These are phyloP conservation scores for Linnemannia elongata DNA, from an alignment of 192 early-diverging fungal genomes.

Conservation along the genomic window DNA sequence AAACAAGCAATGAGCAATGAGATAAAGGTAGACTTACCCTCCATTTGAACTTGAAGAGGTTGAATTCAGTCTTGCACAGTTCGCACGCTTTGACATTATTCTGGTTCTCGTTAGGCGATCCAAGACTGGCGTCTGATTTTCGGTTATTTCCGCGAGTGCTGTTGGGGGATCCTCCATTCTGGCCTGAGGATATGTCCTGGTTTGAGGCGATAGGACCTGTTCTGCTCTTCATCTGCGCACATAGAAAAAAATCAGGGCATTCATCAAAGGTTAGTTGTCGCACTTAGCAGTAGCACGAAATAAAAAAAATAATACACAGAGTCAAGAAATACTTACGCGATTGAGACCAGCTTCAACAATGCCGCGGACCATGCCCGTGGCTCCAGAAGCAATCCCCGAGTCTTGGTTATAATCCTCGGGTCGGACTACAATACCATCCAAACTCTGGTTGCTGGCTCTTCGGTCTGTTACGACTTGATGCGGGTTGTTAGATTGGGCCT, in stretches of 20 bases:
- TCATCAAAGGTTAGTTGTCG: neutral
- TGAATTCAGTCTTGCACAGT: conserved; percentile 55
- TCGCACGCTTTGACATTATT: conserved; percentile 50
- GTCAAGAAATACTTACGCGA: conserved; percentile 33
- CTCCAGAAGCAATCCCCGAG: neutral
- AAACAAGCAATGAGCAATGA: neutral
- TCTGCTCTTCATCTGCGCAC: conserved; percentile 42
- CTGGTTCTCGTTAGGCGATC: conserved; percentile 9
- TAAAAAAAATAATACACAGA: neutral
- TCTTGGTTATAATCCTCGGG: conserved; percentile 38
- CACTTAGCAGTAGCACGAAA: neutral
- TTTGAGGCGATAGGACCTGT: neutral
- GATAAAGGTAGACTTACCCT: conserved; percentile 28
- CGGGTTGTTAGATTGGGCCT: neutral
- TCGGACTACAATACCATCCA: conserved; percentile 32
- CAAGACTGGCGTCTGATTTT: conserved; percentile 21
- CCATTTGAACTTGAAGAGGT: conserved; percentile 60
- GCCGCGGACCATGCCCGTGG: conserved; percentile 46
- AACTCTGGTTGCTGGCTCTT: conserved; percentile 26
- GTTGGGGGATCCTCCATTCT: neutral
- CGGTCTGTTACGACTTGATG: neutral
- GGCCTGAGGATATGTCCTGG: neutral
- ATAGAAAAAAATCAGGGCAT: neutral
- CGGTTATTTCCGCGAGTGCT: conserved; percentile 23
- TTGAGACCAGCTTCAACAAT: conserved; percentile 48